phyloP scores from a whole-genome alignment of 768 basidiomycete species.

The Nevesoporus exiguus region DNA sequence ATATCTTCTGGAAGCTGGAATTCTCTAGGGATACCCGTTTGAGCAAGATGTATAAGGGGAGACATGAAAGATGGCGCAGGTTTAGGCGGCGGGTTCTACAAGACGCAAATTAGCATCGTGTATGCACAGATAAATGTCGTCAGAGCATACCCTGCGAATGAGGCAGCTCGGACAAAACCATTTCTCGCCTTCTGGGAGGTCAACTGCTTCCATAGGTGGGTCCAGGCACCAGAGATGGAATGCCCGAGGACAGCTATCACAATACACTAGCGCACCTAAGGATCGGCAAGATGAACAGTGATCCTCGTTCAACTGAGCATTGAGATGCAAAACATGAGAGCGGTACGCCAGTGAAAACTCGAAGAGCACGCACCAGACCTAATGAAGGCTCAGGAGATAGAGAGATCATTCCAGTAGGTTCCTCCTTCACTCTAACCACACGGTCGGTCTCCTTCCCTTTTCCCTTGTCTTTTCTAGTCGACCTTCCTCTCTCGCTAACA shows the following conservation, averaged over 20 bases:
- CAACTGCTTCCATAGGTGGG: constrained; percentile 86
- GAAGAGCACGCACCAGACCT: constrained; percentile 34
- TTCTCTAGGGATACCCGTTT: constrained; percentile 69
- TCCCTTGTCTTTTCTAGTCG: constrained; percentile 41
- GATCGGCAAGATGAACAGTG: constrained; percentile 85
- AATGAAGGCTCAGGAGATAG: constrained; percentile 36
- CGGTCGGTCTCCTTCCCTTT: constrained; percentile 44
- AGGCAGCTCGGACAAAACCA: constrained; percentile 80
- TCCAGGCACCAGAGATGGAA: constrained; percentile 98
- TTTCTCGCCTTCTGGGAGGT: constrained; percentile 75
- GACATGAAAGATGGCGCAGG: constrained; percentile 69
- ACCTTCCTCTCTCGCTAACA: constrained; percentile 27
- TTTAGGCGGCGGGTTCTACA: constrained; percentile 58
- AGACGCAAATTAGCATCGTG: constrained; percentile 12
- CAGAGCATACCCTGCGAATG: constrained; percentile 55
- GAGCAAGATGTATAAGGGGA: constrained; percentile 66
- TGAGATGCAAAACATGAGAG: constrained; percentile 16
- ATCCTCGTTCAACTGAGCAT: constrained; percentile 62
- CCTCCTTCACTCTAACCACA: constrained; percentile 43
- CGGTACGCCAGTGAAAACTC: constrained; percentile 1
- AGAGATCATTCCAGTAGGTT: constrained; percentile 34
- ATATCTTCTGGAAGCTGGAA: constrained; percentile 87
- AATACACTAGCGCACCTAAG: constrained; percentile 84
- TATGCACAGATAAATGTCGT: background rate
- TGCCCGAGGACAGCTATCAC: constrained; percentile 93